These are phyloP conservation scores for Rhexocercosporidium sp. DNA, from an alignment of 2,329 filamentous ascomycete genomes.

Conservation along the genomic window DNA sequence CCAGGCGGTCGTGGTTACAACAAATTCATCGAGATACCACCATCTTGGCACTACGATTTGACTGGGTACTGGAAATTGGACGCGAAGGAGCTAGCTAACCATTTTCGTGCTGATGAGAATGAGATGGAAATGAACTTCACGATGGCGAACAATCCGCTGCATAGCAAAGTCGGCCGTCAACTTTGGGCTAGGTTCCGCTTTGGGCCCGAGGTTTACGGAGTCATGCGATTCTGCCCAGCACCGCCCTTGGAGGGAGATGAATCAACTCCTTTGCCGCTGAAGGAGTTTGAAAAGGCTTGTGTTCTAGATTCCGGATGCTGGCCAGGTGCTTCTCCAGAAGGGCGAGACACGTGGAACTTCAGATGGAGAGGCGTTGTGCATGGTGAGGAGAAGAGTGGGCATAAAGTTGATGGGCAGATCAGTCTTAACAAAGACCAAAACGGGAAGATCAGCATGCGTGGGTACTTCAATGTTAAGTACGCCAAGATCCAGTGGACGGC, in stretches of 20 bases:
- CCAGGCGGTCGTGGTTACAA: background rate
- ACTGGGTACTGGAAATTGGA: background rate
- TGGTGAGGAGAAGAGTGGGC: background rate
- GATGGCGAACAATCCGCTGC: background rate
- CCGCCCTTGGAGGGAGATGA: background rate
- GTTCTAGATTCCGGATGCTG: constrained; percentile 4
- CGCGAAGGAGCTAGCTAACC: background rate
- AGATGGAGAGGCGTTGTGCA: constrained; percentile 7
- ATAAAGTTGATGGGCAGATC: background rate
- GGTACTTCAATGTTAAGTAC: background rate
- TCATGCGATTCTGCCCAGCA: constrained; percentile 19
- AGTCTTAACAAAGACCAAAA: background rate
- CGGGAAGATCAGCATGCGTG: background rate
- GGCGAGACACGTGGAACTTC: constrained; percentile 9
- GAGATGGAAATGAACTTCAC: background rate
- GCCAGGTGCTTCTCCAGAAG: constrained; percentile 15
- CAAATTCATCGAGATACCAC: background rate
- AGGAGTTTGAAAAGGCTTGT: constrained; percentile 15
- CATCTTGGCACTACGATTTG: background rate
- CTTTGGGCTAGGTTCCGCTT: constrained; percentile 1
- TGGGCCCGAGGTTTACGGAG: background rate
- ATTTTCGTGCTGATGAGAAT: background rate
- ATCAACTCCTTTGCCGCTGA: background rate
- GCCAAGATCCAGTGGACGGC: background rate
- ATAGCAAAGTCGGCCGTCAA: constrained; percentile 1